phyloP scores from a whole-genome alignment of 1,139 yeast species.

The Sugiyamaella neomexicana region DNA sequence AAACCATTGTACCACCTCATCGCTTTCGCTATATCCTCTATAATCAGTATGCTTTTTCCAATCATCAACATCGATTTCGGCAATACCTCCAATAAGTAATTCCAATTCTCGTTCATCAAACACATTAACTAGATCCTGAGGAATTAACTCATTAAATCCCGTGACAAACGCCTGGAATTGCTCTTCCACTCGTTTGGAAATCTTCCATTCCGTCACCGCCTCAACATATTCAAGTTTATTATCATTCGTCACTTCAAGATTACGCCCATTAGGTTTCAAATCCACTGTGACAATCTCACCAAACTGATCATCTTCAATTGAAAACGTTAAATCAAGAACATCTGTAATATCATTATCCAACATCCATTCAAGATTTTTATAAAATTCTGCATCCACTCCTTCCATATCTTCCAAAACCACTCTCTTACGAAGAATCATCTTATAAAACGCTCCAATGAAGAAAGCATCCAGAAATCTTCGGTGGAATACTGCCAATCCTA shows the following conservation, averaged over 20 bases:
- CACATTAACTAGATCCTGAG: slow-evolving; percentile 93
- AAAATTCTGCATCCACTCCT: slow-evolving; percentile 97
- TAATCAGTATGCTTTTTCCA: slow-evolving; percentile 99
- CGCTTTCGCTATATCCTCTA: slow-evolving; percentile 94
- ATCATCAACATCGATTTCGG: slow-evolving; percentile 96
- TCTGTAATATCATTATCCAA: slow-evolving; percentile 90
- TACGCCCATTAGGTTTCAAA: slow-evolving; percentile 81
- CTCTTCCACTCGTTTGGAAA: slow-evolving; percentile 86
- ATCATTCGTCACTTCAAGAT: slow-evolving; percentile 89
- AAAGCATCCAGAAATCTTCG: slow-evolving; percentile 96
- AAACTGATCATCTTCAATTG: slow-evolving; percentile 94
- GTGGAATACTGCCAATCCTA: slow-evolving; percentile 97
- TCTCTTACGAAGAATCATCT: slow-evolving; percentile 95
- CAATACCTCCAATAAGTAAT: slow-evolving; percentile 94
- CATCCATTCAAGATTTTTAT: slow-evolving; percentile 93
- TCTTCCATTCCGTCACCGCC: slow-evolving; percentile 94
- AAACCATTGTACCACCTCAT: slow-evolving; percentile 97
- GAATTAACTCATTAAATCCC: slow-evolving; percentile 96
- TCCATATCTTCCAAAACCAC: slow-evolving; percentile 97
- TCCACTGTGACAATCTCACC: slow-evolving; percentile 92
- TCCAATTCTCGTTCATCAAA: slow-evolving; percentile 97
- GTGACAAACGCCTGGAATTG: slow-evolving; percentile 95
- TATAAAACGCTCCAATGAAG: slow-evolving; percentile 96
- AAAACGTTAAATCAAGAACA: slow-evolving; percentile 81
- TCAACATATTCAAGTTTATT: slow-evolving; percentile 96